Percentiles rank a stretch among this genome's conserved stretches.
phyloP scores from a whole-genome alignment of 768 basidiomycete genomes.

The Auricularia sp. region DNA sequence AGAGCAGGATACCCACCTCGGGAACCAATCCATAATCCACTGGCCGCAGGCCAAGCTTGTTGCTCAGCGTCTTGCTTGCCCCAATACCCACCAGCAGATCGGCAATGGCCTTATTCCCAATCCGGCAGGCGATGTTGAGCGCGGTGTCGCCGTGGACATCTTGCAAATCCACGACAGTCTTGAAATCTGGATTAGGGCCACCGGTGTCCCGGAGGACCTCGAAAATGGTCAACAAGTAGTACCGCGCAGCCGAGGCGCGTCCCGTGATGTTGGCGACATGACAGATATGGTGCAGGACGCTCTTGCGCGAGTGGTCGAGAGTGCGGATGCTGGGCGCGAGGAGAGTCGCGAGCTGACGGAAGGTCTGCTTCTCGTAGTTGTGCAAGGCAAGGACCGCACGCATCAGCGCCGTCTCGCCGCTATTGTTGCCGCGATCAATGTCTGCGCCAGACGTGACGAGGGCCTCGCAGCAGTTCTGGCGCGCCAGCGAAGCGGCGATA shows the following conservation, averaged over 20 bases:
- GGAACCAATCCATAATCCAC: constrained; percentile 93
- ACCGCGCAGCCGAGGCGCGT: constrained; percentile 70
- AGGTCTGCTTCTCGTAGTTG: constrained; percentile 69
- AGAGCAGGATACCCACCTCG: constrained; percentile 44
- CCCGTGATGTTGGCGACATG: constrained; percentile 88
- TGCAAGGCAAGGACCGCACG: constrained; percentile 86
- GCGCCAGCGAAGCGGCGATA: constrained; percentile 79
- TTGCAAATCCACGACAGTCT: constrained; percentile 76
- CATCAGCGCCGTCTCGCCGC: constrained; percentile 90
- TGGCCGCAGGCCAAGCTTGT: constrained; percentile 87
- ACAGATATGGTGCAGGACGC: constrained; percentile 85
- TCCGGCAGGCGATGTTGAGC: constrained; percentile 86
- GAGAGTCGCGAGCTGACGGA: constrained; percentile 51
- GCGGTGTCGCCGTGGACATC: constrained; percentile 96
- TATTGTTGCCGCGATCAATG: constrained; percentile 80
- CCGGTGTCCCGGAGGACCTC: constrained; percentile 75
- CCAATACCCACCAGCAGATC: constrained; percentile 83
- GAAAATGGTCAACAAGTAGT: constrained; percentile 87
- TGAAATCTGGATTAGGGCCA: constrained; percentile 50
- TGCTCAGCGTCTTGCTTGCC: constrained; percentile 78
- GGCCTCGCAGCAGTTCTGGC: constrained; percentile 54
- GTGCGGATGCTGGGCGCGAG: constrained; percentile 75
- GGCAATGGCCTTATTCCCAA: constrained; percentile 84
- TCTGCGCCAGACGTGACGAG: constrained; percentile 77
- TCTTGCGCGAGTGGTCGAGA: constrained; percentile 75